These are phyloP conservation scores for Cronartium quercuum DNA, from an alignment of 1,284 basidiomycete species.

Conservation along the genomic window DNA sequence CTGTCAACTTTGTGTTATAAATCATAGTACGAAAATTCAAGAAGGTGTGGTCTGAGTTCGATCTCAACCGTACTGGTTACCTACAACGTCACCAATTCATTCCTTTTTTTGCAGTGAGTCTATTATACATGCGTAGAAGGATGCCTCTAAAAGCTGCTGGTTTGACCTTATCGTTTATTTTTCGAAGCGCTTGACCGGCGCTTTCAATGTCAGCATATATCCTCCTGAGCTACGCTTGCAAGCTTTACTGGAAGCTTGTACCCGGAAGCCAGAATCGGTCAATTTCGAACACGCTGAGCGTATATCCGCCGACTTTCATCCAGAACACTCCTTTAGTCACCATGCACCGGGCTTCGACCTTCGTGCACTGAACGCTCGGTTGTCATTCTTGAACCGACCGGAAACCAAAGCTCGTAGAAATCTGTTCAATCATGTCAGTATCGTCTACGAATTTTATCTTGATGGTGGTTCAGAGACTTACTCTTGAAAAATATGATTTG, in stretches of 20 bases:
- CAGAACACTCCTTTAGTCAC: neutral
- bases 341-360: slow-evolving; percentile 60
- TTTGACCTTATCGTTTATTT: neutral
- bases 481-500: neutral
- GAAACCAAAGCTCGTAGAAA: slow-evolving; percentile 62
- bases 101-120: slow-evolving; percentile 64
- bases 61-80: slow-evolving; percentile 70
- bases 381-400: slow-evolving; percentile 62
- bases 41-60: slow-evolving; percentile 82
- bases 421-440: slow-evolving; percentile 57
- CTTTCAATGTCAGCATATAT: slow-evolving; percentile 54
- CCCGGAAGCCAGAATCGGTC: neutral
- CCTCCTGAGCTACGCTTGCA: slow-evolving; percentile 61
- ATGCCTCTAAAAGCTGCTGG: slow-evolving; percentile 34
- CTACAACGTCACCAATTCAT: slow-evolving; percentile 67
- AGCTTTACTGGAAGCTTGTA: slow-evolving; percentile 52
- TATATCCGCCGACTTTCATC: neutral
- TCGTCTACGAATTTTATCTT: neutral
- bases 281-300: slow-evolving; percentile 12
- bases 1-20: slow-evolving; percentile 38
- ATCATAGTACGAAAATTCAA: slow-evolving; percentile 62
- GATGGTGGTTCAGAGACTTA: neutral
- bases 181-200: slow-evolving; percentile 13
- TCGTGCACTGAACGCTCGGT: slow-evolving; percentile 57
- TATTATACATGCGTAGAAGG: slow-evolving; percentile 42